phyloP scores from a whole-genome alignment of 805 yeast genomes.

The Candida sanyiensis region DNA sequence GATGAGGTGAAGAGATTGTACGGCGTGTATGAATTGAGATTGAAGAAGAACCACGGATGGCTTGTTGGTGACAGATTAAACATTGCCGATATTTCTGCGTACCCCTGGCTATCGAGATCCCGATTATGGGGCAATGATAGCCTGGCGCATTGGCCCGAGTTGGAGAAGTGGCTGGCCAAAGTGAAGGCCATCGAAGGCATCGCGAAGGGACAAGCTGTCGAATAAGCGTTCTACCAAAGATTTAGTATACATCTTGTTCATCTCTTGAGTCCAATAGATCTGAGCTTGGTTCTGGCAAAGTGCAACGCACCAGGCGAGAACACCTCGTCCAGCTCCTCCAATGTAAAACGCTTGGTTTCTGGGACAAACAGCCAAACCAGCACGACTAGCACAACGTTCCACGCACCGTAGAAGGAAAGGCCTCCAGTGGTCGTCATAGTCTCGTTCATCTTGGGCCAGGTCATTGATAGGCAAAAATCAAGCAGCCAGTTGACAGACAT shows the following conservation, averaged over 20 bases:
- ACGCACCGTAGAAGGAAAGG: constrained; percentile 47
- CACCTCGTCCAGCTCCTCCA: constrained; percentile 73
- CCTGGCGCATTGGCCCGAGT: constrained; percentile 27
- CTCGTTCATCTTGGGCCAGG: constrained; percentile 44
- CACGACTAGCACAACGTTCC: constrained; percentile 43
- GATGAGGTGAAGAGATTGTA: constrained; percentile 45
- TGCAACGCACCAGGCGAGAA: constrained; percentile 33
- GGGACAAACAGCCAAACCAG: constrained; percentile 42
- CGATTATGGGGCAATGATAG: constrained; percentile 6
- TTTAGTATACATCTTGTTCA: too few relatives aligned
- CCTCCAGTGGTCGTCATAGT: constrained; percentile 46
- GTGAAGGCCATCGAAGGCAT: constrained; percentile 28
- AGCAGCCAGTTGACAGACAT: constrained; percentile 40
- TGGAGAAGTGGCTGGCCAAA: constrained; percentile 35
- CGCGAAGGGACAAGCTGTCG: constrained; percentile 12
- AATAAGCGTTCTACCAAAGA: too few relatives aligned
- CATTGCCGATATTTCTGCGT: constrained; percentile 47
- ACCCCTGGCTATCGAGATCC: constrained; percentile 47
- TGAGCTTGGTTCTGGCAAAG: neutral
- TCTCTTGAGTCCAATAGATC: neutral
- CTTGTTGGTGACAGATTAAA: constrained; percentile 52
- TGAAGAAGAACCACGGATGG: constrained; percentile 42
- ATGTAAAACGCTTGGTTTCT: constrained; percentile 65
- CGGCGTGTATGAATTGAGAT: constrained; percentile 44
- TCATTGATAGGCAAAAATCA: constrained; percentile 46